phyloP scores from a whole-genome alignment of 495 filamentous ascomycete genomes.

The Tuber magnatum region DNA sequence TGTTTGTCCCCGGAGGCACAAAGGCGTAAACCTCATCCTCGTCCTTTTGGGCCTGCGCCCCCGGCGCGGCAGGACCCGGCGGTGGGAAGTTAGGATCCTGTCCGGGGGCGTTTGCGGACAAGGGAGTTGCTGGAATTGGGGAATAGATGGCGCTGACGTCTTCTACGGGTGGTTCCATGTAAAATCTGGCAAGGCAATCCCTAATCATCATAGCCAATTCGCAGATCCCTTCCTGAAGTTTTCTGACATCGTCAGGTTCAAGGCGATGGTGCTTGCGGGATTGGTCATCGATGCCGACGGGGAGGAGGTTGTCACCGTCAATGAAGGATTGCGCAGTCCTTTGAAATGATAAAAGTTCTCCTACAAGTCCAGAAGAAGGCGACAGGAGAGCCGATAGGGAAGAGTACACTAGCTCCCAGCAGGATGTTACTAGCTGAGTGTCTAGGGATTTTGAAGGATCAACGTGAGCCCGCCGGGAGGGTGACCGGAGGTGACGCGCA shows the following conservation, averaged over 20 bases:
- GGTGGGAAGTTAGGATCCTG: conserved; percentile 18
- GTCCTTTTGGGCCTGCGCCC: conserved; percentile 26
- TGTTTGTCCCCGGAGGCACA: conserved; percentile 89
- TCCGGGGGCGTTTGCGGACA: conserved; percentile 44
- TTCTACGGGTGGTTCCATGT: conserved; percentile 81
- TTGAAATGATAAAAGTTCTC: conserved; percentile 89
- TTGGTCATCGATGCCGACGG: conserved; percentile 74
- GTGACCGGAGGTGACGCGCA: conserved; percentile 64
- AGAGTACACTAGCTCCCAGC: conserved; percentile 76
- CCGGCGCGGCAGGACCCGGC: conserved; percentile 14
- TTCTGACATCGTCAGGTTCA: conserved; percentile 57
- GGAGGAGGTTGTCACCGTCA: conserved; percentile 70
- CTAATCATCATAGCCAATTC: conserved; percentile 77
- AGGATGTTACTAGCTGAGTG: conserved; percentile 65
- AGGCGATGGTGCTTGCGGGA: conserved; percentile 79
- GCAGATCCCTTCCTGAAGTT: conserved; percentile 67
- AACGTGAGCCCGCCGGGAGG: conserved; percentile 56
- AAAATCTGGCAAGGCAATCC: conserved; percentile 68
- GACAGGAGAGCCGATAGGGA: conserved; percentile 65
- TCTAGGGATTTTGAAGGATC: conserved; percentile 57
- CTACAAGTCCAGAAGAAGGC: conserved; percentile 67
- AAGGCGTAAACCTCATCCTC: conserved; percentile 92
- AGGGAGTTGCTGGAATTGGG: conserved; percentile 64
- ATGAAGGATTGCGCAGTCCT: conserved; percentile 86
- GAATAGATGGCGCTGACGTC: conserved; percentile 81